Base-by-base conservation (phyloP, 2,329 filamentous ascomycete genomes). In the Penicillium sp. region DNA sequence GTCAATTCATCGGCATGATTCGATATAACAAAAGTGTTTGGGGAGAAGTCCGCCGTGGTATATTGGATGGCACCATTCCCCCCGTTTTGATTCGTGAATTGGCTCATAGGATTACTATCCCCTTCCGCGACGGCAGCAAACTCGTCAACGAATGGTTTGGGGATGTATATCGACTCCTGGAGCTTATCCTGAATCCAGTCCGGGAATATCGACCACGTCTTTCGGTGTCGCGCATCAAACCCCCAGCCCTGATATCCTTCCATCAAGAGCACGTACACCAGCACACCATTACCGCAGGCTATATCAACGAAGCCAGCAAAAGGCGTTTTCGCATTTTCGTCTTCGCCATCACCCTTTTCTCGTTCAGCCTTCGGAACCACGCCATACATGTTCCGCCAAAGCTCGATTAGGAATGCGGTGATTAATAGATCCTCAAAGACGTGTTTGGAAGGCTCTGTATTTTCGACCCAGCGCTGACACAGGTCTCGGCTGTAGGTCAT, bases 1-100 rank as follows among this genome's bases (percentile, higher is more conserved):
- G 94, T 99, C 14, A 99, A 81, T 74, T 99, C 92, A 69, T 99
- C 94, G 11, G 93, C 93, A 71, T 99, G 94, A 68, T 99, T 99
- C 49, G 91, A 96, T 61, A 99, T 88, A 65, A 99, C 91, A 72
- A 99, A 99, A 0, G 91, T 95, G 26, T 85, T 84, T 16, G 72
- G 69, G 0, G 84, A 79, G 66, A 97, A 96, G 9, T 79, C 66
- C 35, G 93, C 94, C 60, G 69, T 65, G 47, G 74, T 70, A 8
- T 66, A 64, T 12, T 61, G 52, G 28, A 66, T 56, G 6, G 45
- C 64, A 43, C 46, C 30, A 35, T 11, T 35, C 14, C 2, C 16
- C 12, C 5, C 56, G 16, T 46, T 47, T 9, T 55, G 45, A 30
- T 12, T 43, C 18, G 6, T 26, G 3, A 58, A 14, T 5, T 66